Percentiles rank a stretch among this genome's conserved stretches.
These are phyloP conservation scores for Phytophthora agathidicida DNA, from an alignment of 352 stramenopile genomes.

Conservation along the genomic window DNA sequence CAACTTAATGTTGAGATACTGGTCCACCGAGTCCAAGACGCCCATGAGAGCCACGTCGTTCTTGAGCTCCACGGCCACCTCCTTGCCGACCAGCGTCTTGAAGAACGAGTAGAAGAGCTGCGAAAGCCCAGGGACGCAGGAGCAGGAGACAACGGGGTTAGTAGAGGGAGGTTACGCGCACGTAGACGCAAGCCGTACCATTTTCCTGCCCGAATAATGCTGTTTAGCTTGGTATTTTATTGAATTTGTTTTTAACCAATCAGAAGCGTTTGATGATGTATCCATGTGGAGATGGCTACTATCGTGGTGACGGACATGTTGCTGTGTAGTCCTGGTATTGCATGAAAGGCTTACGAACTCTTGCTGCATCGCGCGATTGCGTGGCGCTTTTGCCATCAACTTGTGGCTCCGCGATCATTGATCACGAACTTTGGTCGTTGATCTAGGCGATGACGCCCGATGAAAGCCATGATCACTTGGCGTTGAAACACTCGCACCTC, in stretches of 20 bases:
- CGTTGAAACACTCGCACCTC: neutral
- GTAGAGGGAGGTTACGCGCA: too few relatives aligned
- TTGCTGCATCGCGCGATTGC: neutral
- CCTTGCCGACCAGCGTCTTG: constrained; percentile 98
- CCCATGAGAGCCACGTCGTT: constrained; percentile 98
- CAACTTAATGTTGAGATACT: constrained; percentile 99
- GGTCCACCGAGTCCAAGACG: constrained; percentile 97
- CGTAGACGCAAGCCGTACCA: too few relatives aligned
- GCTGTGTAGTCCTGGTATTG: constrained; percentile 4
- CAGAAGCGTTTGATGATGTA: too few relatives aligned
- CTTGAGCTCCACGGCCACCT: constrained; percentile 99
- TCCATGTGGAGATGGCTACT: too few relatives aligned
- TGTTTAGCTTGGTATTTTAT: neutral
- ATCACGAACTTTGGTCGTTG: neutral
- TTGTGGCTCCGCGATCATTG: neutral
- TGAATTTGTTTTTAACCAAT: constrained; percentile 3
- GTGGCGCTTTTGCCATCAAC: constrained; percentile 3
- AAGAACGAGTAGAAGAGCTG: constrained; percentile 99
- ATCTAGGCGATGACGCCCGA: too few relatives aligned
- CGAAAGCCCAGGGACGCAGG: neutral
- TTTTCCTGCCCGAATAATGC: constrained; percentile 20
- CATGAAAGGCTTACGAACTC: neutral
- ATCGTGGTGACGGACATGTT: too few relatives aligned
- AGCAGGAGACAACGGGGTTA: constrained; percentile 3
- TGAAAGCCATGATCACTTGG: constrained; percentile 19